phyloP scores from a whole-genome alignment of 2,329 filamentous ascomycete species.

The Claviceps maximensis region DNA sequence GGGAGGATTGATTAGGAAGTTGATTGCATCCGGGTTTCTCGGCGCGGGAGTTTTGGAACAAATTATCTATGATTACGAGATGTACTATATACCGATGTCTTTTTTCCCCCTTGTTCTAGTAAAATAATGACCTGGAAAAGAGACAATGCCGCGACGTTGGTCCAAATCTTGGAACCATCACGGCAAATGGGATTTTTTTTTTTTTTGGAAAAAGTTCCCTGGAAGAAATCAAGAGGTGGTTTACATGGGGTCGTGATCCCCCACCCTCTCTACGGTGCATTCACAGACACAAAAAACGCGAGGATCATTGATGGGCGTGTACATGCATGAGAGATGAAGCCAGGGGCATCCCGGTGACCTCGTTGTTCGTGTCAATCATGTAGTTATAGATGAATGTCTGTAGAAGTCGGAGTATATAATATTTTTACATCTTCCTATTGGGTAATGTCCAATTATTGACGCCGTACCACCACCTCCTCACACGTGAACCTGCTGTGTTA shows the following conservation, averaged over 20 bases:
- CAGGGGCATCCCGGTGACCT: background rate
- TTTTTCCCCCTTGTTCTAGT: background rate
- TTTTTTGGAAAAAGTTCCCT: background rate
- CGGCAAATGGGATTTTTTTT: background rate
- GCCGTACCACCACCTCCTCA: constrained; percentile 87
- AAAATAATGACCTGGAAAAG: background rate
- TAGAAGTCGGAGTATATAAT: background rate
- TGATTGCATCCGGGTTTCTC: constrained; percentile 2
- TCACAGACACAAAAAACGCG: background rate
- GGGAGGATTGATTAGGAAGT: constrained; percentile 11
- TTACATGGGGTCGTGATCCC: too few species aligned
- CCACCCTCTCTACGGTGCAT: background rate
- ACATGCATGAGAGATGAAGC: background rate
- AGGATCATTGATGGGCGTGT: background rate
- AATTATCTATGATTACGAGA: background rate
- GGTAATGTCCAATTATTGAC: constrained; percentile 84
- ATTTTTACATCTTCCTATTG: constrained; percentile 25
- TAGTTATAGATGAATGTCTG: background rate
- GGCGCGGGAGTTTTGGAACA: constrained; percentile 6
- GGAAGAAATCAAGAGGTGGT: background rate
- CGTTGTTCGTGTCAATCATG: background rate
- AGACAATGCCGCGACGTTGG: background rate
- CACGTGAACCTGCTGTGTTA: constrained; percentile 57
- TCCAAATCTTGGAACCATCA: background rate
- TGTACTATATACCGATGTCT: background rate